Percentiles rank a stretch among this genome's conserved stretches.
These are phyloP conservation scores for Mortierella antarctica DNA, from an alignment of 192 early-diverging fungal genomes.

Conservation along the genomic window DNA sequence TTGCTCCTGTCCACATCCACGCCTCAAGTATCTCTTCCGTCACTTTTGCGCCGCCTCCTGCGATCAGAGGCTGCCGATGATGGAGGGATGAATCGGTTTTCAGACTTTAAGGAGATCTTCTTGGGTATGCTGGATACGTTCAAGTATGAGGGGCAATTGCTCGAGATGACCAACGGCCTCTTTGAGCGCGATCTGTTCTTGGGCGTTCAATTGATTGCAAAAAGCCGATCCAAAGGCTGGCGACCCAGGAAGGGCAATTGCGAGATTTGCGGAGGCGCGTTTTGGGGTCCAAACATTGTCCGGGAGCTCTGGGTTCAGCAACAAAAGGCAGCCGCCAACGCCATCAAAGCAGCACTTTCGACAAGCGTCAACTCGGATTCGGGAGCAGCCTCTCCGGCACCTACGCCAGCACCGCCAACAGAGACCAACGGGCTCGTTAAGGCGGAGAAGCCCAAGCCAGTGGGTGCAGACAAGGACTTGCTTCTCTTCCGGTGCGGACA, in stretches of 20 bases:
- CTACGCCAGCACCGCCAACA: background rate
- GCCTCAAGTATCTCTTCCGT: slow-evolving; percentile 67
- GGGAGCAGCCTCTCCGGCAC: slow-evolving; percentile 2
- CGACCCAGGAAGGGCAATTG: slow-evolving; percentile 63
- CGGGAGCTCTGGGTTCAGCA: slow-evolving; percentile 56
- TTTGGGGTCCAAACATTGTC: slow-evolving; percentile 60
- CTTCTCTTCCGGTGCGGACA: slow-evolving; percentile 66
- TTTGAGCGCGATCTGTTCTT: slow-evolving; percentile 69
- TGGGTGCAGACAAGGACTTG: slow-evolving; percentile 45
- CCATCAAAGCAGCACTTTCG: slow-evolving; percentile 43
- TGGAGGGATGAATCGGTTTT: slow-evolving; percentile 51
- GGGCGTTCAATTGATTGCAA: slow-evolving; percentile 63
- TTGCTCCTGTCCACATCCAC: slow-evolving; percentile 66
- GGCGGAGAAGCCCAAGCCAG: slow-evolving; percentile 4
- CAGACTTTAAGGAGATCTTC: slow-evolving; percentile 69
- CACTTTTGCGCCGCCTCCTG: slow-evolving; percentile 64
- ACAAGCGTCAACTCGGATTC: slow-evolving; percentile 29
- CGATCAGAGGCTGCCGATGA: slow-evolving; percentile 56
- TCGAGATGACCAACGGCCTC: slow-evolving; percentile 70
- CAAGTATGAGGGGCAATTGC: slow-evolving; percentile 70
- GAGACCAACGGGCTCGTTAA: slow-evolving; percentile 5
- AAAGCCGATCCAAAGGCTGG: slow-evolving; percentile 65
- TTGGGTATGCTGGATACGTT: slow-evolving; percentile 72
- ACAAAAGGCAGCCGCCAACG: slow-evolving; percentile 52
- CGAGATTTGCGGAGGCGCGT: slow-evolving; percentile 62